These are phyloP conservation scores for Yarrowia sp. DNA, from an alignment of 805 yeast species.

Conservation along the genomic window DNA sequence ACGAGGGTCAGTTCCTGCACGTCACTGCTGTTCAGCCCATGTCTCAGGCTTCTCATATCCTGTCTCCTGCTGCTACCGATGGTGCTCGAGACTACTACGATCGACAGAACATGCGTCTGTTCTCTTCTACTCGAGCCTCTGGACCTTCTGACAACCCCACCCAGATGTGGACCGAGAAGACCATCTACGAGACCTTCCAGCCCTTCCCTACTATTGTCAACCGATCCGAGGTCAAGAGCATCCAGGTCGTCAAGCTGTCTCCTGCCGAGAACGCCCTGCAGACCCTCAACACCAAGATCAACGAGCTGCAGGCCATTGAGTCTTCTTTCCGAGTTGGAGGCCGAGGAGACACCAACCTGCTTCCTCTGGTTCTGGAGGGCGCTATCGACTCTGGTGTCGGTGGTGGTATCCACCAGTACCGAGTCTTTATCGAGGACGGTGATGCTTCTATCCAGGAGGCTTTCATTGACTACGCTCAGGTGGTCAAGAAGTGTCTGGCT, in stretches of 20 bases:
- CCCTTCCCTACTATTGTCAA: slow-evolving; percentile 88
- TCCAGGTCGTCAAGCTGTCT: slow-evolving; percentile 57
- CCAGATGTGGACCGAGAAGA: slow-evolving; percentile 87
- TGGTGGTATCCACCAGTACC: slow-evolving; percentile 85
- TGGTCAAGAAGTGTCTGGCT: slow-evolving; percentile 61
- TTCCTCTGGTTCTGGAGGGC: slow-evolving; percentile 47
- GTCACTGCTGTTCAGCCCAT: slow-evolving; percentile 68
- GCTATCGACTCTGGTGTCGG: slow-evolving; percentile 91
- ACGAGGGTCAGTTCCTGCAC: slow-evolving; percentile 70
- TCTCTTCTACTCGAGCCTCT: slow-evolving; percentile 65
- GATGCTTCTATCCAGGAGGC: slow-evolving; percentile 42
- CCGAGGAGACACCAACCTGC: slow-evolving; percentile 26
- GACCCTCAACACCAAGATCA: slow-evolving; percentile 62
- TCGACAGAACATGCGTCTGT: slow-evolving; percentile 67
- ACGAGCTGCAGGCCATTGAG: slow-evolving; percentile 49
- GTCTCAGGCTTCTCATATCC: slow-evolving; percentile 28
- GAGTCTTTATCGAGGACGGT: slow-evolving; percentile 56
- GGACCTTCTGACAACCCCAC: slow-evolving; percentile 70
- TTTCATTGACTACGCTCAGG: slow-evolving; percentile 65
- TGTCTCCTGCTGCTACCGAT: slow-evolving; percentile 37
- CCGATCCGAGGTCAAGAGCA: slow-evolving; percentile 63
- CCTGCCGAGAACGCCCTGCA: slow-evolving; percentile 81
- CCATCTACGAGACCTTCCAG: slow-evolving; percentile 68
- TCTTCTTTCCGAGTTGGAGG: slow-evolving; percentile 24
- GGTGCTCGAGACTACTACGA: slow-evolving; percentile 73